Conservation (phyloP, 2,329 filamentous ascomycete genomes). For the Pseudogymnoascus sp. region DNA sequence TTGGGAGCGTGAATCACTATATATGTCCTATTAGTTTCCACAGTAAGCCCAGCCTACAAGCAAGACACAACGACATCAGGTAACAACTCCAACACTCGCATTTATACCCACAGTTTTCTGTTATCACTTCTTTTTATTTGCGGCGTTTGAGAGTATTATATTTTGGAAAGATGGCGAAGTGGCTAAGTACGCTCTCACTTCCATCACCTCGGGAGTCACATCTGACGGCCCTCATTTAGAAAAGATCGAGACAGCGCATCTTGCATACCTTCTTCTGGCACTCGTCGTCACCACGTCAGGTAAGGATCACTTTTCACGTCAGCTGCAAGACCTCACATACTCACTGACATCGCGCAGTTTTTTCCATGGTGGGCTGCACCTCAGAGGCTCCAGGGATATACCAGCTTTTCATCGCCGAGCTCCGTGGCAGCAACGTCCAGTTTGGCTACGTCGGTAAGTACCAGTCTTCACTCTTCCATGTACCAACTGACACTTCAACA, state of each 20-base stretch:
- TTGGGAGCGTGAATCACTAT: constrained; percentile 1
- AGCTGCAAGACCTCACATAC: not conserved
- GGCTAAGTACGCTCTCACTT: not conserved
- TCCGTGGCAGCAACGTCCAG: not conserved
- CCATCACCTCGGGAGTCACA: not conserved
- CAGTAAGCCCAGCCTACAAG: not conserved
- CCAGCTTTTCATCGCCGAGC: not conserved
- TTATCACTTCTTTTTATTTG: not conserved
- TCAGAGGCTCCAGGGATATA: not conserved
- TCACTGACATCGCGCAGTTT: not conserved
- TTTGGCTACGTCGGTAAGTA: not conserved
- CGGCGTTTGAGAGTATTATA: not conserved
- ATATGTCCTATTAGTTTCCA: not conserved
- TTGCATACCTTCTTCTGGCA: not conserved
- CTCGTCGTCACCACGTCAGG: not conserved
- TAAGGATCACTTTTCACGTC: not conserved
- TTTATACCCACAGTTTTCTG: not conserved
- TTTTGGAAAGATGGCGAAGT: not conserved
- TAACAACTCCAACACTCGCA: not conserved
- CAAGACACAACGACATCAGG: not conserved
- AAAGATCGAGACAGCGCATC: not conserved
- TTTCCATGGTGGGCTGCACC: not conserved
- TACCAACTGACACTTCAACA: not conserved
- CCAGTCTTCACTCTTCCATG: not conserved
- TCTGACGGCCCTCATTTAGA: not conserved